Base-by-base conservation (phyloP, 441 rosid species). In the Theobroma grandiflorum region DNA sequence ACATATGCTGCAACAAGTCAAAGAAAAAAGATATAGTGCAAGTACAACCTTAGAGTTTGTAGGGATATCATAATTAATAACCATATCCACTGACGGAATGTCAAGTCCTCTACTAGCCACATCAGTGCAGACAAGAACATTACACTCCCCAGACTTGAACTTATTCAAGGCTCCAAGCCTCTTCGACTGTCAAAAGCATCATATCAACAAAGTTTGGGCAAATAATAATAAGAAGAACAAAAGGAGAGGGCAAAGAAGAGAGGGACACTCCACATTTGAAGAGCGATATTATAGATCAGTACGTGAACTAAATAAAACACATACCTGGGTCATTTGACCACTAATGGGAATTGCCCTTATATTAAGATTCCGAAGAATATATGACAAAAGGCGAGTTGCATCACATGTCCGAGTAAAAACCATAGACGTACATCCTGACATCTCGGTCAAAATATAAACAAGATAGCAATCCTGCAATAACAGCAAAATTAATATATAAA, bases 101-200 rank as follows among this genome's bases (percentile, higher is more conserved):
- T 97, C 98, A 22, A 95, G 99, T 80, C 99, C 99, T 89, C 99
- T 92, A 83, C 99, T 95, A 58, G 98, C 99, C 84, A 95, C 98
- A 81, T 97, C 99, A 40, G 99, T 95, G 82, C 98, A 95, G 79
- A 95, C 89, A 82, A 97, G 96, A 79, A 95, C 89, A 83, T 92
- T 93, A 81, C 99, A 97, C 79, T 95, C 99, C 82, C 96, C 97
- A 72, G 99, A 93, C 89, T 95, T 94, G 82, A 97, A 95, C 91
- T 91, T 94, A 81, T 89, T 97, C 80, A 97, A 87, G 76, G 99
- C 98, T 78, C 99, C 98, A 50, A 97, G 92, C 85, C 99, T 93
- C 85, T 94, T 97, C n/a, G 99, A 71, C 99, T 95, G 94, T 62
- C 63, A 79, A 47, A 57, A 22, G 72, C 4, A 69, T 72, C 40